Conservation (phyloP, 2,329 filamentous ascomycete genomes). For the Aspergillus fumigatiaffinis region DNA sequence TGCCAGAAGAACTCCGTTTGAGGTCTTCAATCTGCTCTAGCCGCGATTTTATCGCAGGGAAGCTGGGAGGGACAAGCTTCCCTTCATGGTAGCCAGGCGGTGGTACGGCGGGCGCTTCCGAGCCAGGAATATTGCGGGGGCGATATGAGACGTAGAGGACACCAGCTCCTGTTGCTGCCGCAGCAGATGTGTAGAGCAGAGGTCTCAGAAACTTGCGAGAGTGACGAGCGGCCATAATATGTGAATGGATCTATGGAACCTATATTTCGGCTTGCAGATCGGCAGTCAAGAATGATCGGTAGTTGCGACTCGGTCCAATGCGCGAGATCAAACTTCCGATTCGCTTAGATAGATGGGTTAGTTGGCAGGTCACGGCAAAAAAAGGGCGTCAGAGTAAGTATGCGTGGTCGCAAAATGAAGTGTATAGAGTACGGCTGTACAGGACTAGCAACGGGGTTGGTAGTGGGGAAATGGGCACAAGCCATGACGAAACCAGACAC, state of each 20-base stretch:
- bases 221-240: conserved; percentile 38
- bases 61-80: conserved; percentile 51
- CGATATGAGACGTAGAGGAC: conserved; percentile 60
- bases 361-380: not conserved
- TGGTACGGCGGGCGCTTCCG: conserved; percentile 58
- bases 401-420: not conserved
- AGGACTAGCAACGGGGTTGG: not conserved
- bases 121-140: conserved; percentile 61
- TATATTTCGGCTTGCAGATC: not conserved
- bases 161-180: conserved; percentile 51
- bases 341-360: not conserved
- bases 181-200: conserved; percentile 57
- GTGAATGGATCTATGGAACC: not conserved
- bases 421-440: not conserved
- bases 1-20: conserved; percentile 38
- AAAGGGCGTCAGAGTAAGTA: not conserved
- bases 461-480: not conserved
- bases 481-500: not conserved
- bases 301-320: not conserved
- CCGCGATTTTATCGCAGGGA: conserved; percentile 49
- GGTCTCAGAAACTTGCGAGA: conserved; percentile 52
- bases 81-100: conserved; percentile 61
- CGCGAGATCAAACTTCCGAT: not conserved
- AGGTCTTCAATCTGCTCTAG: conserved; percentile 51
- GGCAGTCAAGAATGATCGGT: not conserved